These are phyloP conservation scores for Saturnispora sekii DNA, from an alignment of 805 yeast genomes.

Conservation along the genomic window DNA sequence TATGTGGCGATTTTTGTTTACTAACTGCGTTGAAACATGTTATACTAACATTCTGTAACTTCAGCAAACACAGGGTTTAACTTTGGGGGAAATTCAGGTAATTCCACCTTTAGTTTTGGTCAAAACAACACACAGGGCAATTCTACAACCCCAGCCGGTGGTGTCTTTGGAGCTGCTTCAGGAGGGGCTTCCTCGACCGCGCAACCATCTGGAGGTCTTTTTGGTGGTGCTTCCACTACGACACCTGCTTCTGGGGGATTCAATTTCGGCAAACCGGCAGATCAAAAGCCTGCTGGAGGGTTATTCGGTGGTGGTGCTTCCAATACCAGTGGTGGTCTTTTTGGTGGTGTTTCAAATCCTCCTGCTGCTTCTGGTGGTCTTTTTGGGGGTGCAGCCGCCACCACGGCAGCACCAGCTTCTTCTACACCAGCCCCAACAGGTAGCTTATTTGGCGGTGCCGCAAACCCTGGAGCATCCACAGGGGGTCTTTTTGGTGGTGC, in stretches of 20 bases:
- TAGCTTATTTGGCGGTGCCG: slow-evolving; percentile 14
- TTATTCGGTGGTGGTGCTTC: slow-evolving; percentile 4
- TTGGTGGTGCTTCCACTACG: slow-evolving; percentile 2
- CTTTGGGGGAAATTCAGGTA: neutral
- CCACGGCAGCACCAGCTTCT: neutral
- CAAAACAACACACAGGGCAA: neutral
- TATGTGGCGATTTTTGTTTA: neutral
- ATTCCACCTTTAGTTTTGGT: slow-evolving; percentile 2
- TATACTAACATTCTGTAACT: neutral
- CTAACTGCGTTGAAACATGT: neutral
- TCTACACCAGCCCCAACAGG: slow-evolving; percentile 12
- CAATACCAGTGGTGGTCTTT: neutral
- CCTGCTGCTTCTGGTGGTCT: slow-evolving; percentile 5
- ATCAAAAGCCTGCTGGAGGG: slow-evolving; percentile 1
- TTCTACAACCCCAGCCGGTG: neutral
- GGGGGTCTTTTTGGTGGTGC: slow-evolving; percentile 7
- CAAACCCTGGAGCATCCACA: slow-evolving; percentile 5
- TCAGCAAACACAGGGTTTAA: slow-evolving; percentile 1
- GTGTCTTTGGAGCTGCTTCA: neutral
- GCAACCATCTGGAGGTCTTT: neutral
- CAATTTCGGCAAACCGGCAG: slow-evolving; percentile 1
- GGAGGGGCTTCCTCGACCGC: neutral
- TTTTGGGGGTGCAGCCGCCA: slow-evolving; percentile 4
- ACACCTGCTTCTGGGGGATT: slow-evolving; percentile 7
- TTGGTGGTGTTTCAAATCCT: neutral